Evolutionary conservation across 106 monocot genomes (phyloP).

Genomic region (Iris macrosiphon): DNA sequence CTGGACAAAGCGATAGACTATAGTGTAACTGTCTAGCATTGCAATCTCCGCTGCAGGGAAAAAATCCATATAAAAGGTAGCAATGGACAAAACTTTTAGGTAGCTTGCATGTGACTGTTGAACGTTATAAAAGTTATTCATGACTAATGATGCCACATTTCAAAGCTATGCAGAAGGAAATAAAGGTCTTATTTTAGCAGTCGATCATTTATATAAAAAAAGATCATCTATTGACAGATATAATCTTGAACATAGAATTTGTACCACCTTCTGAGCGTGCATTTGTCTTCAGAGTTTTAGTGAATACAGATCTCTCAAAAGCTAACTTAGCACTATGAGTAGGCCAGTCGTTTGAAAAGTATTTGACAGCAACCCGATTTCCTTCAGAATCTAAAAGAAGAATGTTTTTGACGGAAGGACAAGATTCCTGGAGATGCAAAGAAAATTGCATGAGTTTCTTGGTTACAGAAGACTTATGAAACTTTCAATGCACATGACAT

Average conservation of each 20-base stretch:
- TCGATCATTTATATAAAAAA: too few relatives aligned
- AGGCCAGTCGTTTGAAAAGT: constrained; percentile 24
- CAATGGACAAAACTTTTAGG: background rate
- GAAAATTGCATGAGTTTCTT: background rate
- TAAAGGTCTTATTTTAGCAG: too few relatives aligned
- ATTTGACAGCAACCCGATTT: constrained; percentile 23
- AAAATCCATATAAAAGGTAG: too few relatives aligned
- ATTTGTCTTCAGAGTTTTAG: constrained; percentile 22
- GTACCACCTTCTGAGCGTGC: constrained; percentile 16
- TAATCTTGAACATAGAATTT: too few relatives aligned
- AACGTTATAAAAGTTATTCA: too few relatives aligned
- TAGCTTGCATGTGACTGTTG: background rate
- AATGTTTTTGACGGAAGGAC: constrained; percentile 22
- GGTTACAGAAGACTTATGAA: too few relatives aligned
- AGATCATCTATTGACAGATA: too few relatives aligned
- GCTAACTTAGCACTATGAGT: constrained; percentile 17
- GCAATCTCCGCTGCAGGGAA: constrained; percentile 56
- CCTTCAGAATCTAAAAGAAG: constrained; percentile 25
- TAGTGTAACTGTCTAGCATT: constrained; percentile 66
- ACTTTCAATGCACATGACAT: too few relatives aligned
- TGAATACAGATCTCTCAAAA: constrained; percentile 23
- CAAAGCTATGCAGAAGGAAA: too few relatives aligned
- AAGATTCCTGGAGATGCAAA: constrained; percentile 9
- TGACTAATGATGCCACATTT: too few relatives aligned
- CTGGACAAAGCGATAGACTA: constrained; percentile 80